These are phyloP conservation scores for Anthracocystis setariae DNA, from an alignment of 1,284 basidiomycete species.

Conservation along the genomic window DNA sequence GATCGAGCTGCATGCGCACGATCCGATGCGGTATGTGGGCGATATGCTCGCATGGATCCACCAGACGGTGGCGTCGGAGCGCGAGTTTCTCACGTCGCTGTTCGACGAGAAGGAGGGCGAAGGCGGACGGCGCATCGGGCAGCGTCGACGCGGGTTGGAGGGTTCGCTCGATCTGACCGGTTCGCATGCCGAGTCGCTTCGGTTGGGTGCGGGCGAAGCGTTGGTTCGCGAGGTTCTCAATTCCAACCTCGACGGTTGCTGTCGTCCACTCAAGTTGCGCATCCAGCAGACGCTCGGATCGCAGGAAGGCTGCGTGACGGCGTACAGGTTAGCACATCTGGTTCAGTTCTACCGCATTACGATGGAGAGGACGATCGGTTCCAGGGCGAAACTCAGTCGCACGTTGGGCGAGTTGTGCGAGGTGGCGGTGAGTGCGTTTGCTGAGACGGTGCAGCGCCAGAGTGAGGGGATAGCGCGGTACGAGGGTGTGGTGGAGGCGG, in stretches of 20 bases:
- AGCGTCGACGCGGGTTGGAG: conserved; percentile 43
- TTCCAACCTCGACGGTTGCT: conserved; percentile 82
- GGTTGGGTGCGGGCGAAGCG: conserved; percentile 33
- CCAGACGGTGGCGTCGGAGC: conserved; percentile 91
- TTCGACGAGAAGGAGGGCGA: conserved; percentile 68
- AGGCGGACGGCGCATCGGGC: conserved; percentile 67
- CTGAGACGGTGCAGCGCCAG: conserved; percentile 53
- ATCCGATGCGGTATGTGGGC: conserved; percentile 92
- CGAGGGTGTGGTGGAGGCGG: conserved; percentile 26
- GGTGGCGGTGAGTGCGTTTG: conserved; percentile 46
- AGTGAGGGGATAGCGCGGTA: conserved; percentile 45
- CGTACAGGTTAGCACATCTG: conserved; percentile 92
- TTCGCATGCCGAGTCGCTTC: conserved; percentile 18
- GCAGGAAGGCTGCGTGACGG: conserved; percentile 89
- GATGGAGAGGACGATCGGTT: conserved; percentile 89
- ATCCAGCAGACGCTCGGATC: conserved; percentile 90
- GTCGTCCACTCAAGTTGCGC: conserved; percentile 77
- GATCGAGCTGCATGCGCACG: conserved; percentile 96
- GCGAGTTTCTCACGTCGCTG: conserved; percentile 72
- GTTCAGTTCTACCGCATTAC: conserved; percentile 92
- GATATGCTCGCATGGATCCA: conserved; percentile 99
- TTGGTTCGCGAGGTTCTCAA: conserved; percentile 81
- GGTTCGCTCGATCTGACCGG: conserved; percentile 48
- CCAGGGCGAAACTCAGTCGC: conserved; percentile 78
- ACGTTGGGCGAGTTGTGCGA: conserved; percentile 77